Percentiles rank a stretch among this genome's conserved stretches.
Conservation (phyloP, 2,329 filamentous ascomycete genomes). For the Hypoxylon sp. region DNA sequence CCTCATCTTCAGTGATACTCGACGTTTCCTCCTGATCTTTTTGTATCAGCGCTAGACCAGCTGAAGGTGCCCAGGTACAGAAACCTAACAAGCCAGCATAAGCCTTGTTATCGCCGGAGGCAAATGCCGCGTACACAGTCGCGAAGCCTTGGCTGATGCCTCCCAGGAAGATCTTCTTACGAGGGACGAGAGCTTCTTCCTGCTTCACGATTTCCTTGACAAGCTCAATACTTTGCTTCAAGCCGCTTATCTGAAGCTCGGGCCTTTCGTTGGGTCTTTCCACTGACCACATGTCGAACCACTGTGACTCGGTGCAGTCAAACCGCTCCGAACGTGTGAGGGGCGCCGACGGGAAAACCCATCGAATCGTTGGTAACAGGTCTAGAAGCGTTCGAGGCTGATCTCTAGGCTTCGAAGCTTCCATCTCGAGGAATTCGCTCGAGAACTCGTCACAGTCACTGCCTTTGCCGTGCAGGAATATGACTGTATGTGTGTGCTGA, state of each 20-base stretch:
- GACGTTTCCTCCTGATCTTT: not conserved
- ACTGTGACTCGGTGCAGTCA: constrained; percentile 44
- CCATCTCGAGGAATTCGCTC: constrained; percentile 56
- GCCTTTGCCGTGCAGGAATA: constrained; percentile 61
- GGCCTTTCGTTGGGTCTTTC: constrained; percentile 57
- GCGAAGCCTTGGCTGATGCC: constrained; percentile 53
- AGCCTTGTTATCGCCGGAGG: constrained; percentile 11
- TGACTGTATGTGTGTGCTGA: constrained; percentile 59
- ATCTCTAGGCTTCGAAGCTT: constrained; percentile 43
- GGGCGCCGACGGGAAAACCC: constrained; percentile 50
- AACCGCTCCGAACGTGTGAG: constrained; percentile 41
- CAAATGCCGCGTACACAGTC: constrained; percentile 39
- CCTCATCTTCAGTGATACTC: not conserved
- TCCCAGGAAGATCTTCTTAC: constrained; percentile 47
- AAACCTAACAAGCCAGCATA: constrained; percentile 50
- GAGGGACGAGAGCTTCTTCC: constrained; percentile 44
- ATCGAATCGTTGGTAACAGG: constrained; percentile 46
- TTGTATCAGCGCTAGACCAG: not conserved
- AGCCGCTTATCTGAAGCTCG: constrained; percentile 44
- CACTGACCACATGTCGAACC: constrained; percentile 63
- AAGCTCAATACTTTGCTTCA: constrained; percentile 42
- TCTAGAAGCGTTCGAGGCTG: constrained; percentile 43
- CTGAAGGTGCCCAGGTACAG: constrained; percentile 49
- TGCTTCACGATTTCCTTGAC: constrained; percentile 39
- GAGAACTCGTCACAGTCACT: constrained; percentile 57